phyloP scores from a whole-genome alignment of 2,329 filamentous ascomycete genomes.

The Dactylellina drechsleri region DNA sequence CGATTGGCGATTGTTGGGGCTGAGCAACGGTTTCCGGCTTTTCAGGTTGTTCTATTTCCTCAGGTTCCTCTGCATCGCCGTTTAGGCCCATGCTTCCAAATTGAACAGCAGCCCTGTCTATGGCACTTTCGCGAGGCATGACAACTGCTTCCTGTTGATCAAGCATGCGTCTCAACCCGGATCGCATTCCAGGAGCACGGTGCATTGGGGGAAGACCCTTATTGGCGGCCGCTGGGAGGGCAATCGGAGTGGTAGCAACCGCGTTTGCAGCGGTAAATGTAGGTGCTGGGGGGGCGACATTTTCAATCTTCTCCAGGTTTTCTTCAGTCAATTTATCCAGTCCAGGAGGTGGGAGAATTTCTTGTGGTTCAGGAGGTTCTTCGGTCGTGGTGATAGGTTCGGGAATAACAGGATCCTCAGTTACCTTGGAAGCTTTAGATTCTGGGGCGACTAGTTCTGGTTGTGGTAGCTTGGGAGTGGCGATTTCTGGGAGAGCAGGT shows the following conservation, averaged over 20 bases:
- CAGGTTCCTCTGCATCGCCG: slow-evolving; percentile 79
- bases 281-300: slow-evolving; percentile 78
- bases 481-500: slow-evolving; percentile 61
- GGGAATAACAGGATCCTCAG: slow-evolving; percentile 55
- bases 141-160: slow-evolving; percentile 98
- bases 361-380: slow-evolving; percentile 61
- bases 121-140: slow-evolving; percentile 90
- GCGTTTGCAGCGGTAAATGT: slow-evolving; percentile 90
- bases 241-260: slow-evolving; percentile 80
- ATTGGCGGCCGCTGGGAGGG: slow-evolving; percentile 71
- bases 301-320: slow-evolving; percentile 90
- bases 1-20: slow-evolving; percentile 90
- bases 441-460: slow-evolving; percentile 61
- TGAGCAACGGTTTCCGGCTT: slow-evolving; percentile 94
- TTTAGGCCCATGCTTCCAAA: slow-evolving; percentile 95
- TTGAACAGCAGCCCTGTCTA: slow-evolving; percentile 91
- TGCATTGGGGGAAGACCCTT: slow-evolving; percentile 75
- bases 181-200: slow-evolving; percentile 66
- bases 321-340: slow-evolving; percentile 76
- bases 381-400: slow-evolving; percentile 55
- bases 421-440: slow-evolving; percentile 55
- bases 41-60: slow-evolving; percentile 87
- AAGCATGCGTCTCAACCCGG: slow-evolving; percentile 84
- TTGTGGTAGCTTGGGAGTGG: slow-evolving; percentile 57
- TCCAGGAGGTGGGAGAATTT: slow-evolving; percentile 64